These are phyloP conservation scores for Gastrolobium villosum DNA, from an alignment of 306 rosid genomes.

Conservation along the genomic window DNA sequence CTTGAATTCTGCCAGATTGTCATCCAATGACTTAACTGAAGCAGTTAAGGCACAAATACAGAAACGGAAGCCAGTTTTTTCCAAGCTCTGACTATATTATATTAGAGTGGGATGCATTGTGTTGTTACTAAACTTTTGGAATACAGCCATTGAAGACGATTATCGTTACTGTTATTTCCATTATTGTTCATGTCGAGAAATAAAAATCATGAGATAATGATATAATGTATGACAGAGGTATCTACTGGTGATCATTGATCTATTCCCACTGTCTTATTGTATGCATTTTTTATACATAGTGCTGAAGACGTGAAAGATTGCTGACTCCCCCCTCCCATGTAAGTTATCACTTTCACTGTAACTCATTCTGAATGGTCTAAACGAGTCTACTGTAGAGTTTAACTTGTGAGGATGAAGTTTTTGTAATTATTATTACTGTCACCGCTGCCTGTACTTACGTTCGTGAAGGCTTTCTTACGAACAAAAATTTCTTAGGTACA, in stretches of 20 bases:
- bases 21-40: slow-evolving; percentile 72
- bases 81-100: slow-evolving; percentile 67
- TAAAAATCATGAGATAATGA: slow-evolving; percentile 14
- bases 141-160: not conserved
- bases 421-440: no score
- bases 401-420: no score
- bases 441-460: not conserved
- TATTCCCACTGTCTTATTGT: not conserved
- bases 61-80: slow-evolving; percentile 74
- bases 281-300: not conserved
- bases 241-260: not conserved
- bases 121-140: not conserved
- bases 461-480: not conserved
- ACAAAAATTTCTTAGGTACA: no score
- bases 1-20: slow-evolving; percentile 75
- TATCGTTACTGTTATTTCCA: not conserved
- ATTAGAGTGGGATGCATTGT: not conserved
- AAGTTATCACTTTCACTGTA: no score
- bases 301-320: not conserved
- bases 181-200: not conserved
- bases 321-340: no score
- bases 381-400: no score
- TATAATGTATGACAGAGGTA: not conserved
- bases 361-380: no score
- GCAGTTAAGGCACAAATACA: slow-evolving; percentile 62